These are phyloP conservation scores for Plasmodium ovale DNA, from an alignment of 169 alveolate genomes.

Conservation along the genomic window DNA sequence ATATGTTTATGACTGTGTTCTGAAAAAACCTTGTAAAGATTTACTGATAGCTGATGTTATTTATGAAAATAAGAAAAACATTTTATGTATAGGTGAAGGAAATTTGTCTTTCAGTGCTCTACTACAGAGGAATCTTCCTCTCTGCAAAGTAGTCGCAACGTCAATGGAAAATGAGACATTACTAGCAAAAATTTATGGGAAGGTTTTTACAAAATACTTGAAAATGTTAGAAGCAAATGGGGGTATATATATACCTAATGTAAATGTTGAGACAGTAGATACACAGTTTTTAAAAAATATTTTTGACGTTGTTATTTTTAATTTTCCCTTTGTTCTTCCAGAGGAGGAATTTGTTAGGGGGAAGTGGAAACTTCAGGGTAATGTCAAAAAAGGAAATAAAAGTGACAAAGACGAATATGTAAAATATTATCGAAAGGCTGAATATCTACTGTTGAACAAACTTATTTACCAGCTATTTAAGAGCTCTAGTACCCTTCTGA, in stretches of 20 bases:
- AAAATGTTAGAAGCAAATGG: constrained; percentile 40
- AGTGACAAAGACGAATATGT: constrained; percentile 1
- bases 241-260: constrained; percentile 46
- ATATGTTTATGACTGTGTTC: constrained; percentile 22
- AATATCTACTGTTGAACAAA: constrained; percentile 15
- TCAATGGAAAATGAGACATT: constrained; percentile 11
- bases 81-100: constrained; percentile 60
- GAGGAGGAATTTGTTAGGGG: constrained; percentile 15
- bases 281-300: constrained; percentile 41
- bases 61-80: constrained; percentile 34
- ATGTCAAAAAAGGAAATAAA: background rate
- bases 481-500: constrained; percentile 4
- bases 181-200: constrained; percentile 19
- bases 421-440: constrained; percentile 52
- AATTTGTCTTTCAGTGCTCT: constrained; percentile 43
- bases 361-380: constrained; percentile 36
- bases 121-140: constrained; percentile 9
- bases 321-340: constrained; percentile 51
- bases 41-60: constrained; percentile 52
- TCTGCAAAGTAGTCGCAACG: constrained; percentile 35
- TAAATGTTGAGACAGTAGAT: constrained; percentile 33
- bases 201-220: constrained; percentile 29
- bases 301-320: constrained; percentile 45
- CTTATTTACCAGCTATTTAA: constrained; percentile 37
- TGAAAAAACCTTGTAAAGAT: constrained; percentile 25